These are phyloP conservation scores for Didymella arachidicola DNA, from an alignment of 2,329 filamentous ascomycete species.

Conservation along the genomic window DNA sequence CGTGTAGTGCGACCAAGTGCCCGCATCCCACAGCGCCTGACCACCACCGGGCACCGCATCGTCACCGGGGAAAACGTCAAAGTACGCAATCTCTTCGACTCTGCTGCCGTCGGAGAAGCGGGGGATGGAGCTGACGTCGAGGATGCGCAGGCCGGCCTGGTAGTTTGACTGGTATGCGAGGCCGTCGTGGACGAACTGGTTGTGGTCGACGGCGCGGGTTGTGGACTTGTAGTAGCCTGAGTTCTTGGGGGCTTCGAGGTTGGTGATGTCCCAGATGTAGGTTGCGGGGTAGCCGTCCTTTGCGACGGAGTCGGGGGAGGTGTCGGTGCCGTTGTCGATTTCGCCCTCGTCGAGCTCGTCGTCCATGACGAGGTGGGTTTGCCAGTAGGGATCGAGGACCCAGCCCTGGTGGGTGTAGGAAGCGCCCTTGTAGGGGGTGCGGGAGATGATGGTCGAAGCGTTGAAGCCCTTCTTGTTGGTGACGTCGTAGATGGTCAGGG, in stretches of 20 bases:
- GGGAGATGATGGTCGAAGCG: conserved; percentile 64
- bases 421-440: conserved; percentile 62
- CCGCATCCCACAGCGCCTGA: conserved; percentile 51
- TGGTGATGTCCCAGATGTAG: conserved; percentile 50
- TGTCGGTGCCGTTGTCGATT: conserved; percentile 28
- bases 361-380: conserved; percentile 49
- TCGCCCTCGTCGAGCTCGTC: conserved; percentile 51
- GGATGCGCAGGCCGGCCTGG: conserved; percentile 53
- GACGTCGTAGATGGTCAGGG: conserved; percentile 61
- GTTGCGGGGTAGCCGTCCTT: conserved; percentile 48
- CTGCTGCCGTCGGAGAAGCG: conserved; percentile 46
- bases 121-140: conserved; percentile 53
- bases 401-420: conserved; percentile 68
- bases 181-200: conserved; percentile 55
- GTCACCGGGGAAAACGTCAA: conserved; percentile 54
- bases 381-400: conserved; percentile 54
- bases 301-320: conserved; percentile 38
- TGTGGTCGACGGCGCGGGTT: conserved; percentile 54
- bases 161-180: conserved; percentile 56
- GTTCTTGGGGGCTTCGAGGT: conserved; percentile 48
- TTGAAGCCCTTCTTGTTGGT: conserved; percentile 62
- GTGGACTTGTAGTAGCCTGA: conserved; percentile 54
- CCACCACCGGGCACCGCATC: conserved; percentile 47
- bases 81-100: conserved; percentile 55
- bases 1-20: conserved; percentile 54